phyloP scores from a whole-genome alignment of 2,329 filamentous ascomycete genomes.

The Alternaria sp. region DNA sequence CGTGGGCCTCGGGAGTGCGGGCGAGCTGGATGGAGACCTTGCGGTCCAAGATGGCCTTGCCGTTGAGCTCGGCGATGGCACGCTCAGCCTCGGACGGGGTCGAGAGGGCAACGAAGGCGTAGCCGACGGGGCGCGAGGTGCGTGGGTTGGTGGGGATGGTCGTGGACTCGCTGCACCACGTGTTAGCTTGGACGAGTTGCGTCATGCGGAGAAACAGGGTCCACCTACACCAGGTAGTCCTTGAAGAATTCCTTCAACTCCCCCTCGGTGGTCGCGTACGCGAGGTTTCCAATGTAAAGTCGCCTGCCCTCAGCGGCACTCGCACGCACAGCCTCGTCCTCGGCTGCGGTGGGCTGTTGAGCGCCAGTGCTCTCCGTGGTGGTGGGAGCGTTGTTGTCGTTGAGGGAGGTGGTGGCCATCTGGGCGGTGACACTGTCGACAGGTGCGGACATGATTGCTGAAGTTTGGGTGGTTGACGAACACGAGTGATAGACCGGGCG shows the following conservation, averaged over 20 bases:
- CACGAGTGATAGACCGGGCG: constrained; percentile 54
- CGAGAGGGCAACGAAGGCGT: constrained; percentile 97
- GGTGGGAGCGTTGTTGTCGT: constrained; percentile 51
- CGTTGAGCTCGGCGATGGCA: constrained; percentile 89
- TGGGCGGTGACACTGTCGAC: constrained; percentile 79
- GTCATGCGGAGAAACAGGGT: constrained; percentile 24
- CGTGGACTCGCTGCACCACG: constrained; percentile 80
- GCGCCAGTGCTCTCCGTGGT: constrained; percentile 58
- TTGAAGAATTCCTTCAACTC: constrained; percentile 99
- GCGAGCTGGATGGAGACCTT: constrained; percentile 99
- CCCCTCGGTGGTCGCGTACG: constrained; percentile 99
- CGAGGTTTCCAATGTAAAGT: constrained; percentile 99
- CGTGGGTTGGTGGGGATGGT: constrained; percentile 99
- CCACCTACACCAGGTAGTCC: constrained; percentile 95
- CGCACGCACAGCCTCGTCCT: constrained; percentile 90
- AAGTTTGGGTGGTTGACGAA: constrained; percentile 59
- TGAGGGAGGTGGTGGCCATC: constrained; percentile 70
- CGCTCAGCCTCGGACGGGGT: constrained; percentile 94
- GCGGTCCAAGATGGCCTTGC: constrained; percentile 96
- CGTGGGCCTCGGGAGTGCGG: constrained; percentile 90
- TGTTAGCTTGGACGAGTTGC: constrained; percentile 26
- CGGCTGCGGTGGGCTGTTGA: constrained; percentile 72
- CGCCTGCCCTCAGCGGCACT: constrained; percentile 98
- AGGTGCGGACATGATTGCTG: constrained; percentile 80
- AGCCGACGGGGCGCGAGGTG: constrained; percentile 97